Evolutionary conservation across 768 basidiomycete species (phyloP), one percentile per base, ranked within the genome.

Genomic region (Termitomyces sp.): DNA sequence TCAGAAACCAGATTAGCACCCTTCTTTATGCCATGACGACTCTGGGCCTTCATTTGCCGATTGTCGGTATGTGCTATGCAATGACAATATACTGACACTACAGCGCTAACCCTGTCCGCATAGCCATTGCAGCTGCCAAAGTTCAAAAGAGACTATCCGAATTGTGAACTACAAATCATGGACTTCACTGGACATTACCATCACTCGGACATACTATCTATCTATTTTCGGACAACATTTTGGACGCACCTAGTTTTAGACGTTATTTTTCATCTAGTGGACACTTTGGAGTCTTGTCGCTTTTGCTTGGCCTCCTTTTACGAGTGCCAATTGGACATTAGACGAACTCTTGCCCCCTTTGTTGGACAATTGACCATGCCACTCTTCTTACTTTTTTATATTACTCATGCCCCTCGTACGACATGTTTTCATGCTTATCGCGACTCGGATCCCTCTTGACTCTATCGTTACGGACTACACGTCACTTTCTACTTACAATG

Each of bases 11-110:
- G 58, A 79, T 88, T 42, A 76, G 75, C 34, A 75, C 81, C 18
- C 68, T 90, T 51, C 72, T 87, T 29, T 86, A 80, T 62, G 85
- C 84, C 59, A 81, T 90, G 80, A 84, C 75, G 57, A 80, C 73
- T 56, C 79, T 90, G 46, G 78, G 79, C 58, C 68, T 80, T 12
- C 76, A 76, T 47, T 88, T 85, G 67, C 88, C 88, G 32, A 71
- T 90, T 59, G 72, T 86, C 57, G 74, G 75, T 74, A 60, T 51
- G 76, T 69, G 20, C 9, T 27, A 43, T 48, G 27, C 12, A 20
- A 9, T 29, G 5, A 43, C 20, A 24, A 26, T 43, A 47, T 46
- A 18, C 42, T 22, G 31, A 26, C 41, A 34, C 9, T 9, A 26
- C 20, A 20, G 18, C n/a, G 34, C 55, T 64, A 29, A 61, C 18